phyloP scores from a whole-genome alignment of 1,284 basidiomycete species.

The Leucoagaricus sp. region DNA sequence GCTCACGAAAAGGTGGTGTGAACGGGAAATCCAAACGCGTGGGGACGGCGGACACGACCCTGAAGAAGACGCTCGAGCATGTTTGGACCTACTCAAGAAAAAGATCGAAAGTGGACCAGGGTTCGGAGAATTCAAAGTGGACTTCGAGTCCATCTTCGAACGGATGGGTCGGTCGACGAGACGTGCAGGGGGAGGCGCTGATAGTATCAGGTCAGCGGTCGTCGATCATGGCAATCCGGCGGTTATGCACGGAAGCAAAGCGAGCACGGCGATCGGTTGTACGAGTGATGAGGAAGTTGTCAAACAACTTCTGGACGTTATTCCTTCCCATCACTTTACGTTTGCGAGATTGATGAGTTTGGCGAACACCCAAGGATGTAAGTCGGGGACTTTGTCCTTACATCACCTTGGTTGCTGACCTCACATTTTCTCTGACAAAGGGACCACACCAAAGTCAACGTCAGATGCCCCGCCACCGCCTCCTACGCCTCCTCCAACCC shows the following conservation, averaged over 20 bases:
- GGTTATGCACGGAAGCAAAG: conserved; percentile 82
- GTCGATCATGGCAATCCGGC: conserved; percentile 85
- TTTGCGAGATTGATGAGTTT: conserved; percentile 83
- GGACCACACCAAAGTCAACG: conserved; percentile 56
- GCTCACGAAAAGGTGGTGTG: conserved; percentile 90
- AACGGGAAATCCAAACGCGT: conserved; percentile 79
- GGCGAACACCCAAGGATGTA: conserved; percentile 78
- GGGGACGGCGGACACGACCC: conserved; percentile 87
- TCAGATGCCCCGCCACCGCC: conserved; percentile 37
- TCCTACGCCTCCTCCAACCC: conserved; percentile 32
- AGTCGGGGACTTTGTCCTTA: conserved; percentile 35
- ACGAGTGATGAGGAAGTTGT: conserved; percentile 76
- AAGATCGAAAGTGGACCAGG: conserved; percentile 80
- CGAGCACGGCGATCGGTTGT: conserved; percentile 73
- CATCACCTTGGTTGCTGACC: background rate
- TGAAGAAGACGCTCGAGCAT: conserved; percentile 88
- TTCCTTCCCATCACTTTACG: conserved; percentile 74
- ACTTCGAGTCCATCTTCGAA: conserved; percentile 87
- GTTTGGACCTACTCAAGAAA: conserved; percentile 77
- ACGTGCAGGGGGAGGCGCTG: conserved; percentile 25
- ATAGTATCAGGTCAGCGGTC: conserved; percentile 59
- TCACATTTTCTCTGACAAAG: conserved; percentile 31
- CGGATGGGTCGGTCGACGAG: conserved; percentile 61
- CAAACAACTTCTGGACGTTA: conserved; percentile 58
- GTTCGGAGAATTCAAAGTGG: conserved; percentile 85